Evolutionary conservation across 805 yeast genomes (phyloP), one percentile per base, ranked within the genome.

Genomic region (Cyberlindnera euphorbiiphila): DNA sequence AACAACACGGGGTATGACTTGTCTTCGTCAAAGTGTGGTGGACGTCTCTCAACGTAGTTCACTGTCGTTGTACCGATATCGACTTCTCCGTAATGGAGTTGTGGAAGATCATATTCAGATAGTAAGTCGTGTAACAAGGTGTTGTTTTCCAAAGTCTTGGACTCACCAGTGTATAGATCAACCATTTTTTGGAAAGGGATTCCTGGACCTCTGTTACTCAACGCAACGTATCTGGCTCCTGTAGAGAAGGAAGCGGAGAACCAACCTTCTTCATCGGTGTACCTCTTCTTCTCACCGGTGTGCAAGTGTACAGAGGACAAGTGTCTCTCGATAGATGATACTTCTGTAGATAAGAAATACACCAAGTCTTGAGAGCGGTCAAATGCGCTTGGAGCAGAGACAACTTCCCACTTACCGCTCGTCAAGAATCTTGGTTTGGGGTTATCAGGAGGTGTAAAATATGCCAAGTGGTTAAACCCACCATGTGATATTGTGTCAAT

Each of bases 331-430:
- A 78, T 76, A 0, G 96, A 78, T 2, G 89, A 78, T 46, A 77
- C 78, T 54, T 76, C 74, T 0, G 98, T 86, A 5, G 91, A 81
- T 7, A 78, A 54, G 57, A 78, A 93, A 42, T 63, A 69, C 12
- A 78, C 71, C 46, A 73, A 68, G 37, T 70, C 72, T 21, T 61
- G 64, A 6, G 65, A 62, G 35, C 61, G 64, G 52, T 83, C 87
- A 60, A 76, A 76, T 0, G 81, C 72, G 2, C 81, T 65, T 3
- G 83, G 78, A 2, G 86, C 89, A 43, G 68, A 72, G 19, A 75
- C 83, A n/a, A 93, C 95, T 59, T 93, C 98, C 95, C 96, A 93
- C 1, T 72, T 62, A 6, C 98, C 98, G 4, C 60, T 41, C 1
- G 93, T 85, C 32, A 95, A 69, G 16, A 82, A 57, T 3, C 51